Conservation (phyloP, 306 rosid genomes). For the Begonia masoniana region DNA sequence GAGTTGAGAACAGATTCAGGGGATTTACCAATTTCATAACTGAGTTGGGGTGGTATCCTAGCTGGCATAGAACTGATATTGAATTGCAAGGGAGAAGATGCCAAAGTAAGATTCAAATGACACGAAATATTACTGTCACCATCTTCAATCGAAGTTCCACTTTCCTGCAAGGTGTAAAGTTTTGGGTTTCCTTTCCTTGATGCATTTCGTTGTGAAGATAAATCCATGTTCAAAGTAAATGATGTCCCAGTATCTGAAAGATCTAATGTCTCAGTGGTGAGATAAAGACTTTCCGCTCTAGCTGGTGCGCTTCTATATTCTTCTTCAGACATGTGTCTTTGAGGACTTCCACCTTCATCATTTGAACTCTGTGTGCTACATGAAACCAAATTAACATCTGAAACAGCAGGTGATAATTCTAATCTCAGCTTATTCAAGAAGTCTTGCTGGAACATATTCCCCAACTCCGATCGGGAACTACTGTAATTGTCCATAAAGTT, state of each 20-base stretch:
- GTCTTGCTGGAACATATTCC: constrained; percentile 67
- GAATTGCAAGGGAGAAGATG: constrained; percentile 56
- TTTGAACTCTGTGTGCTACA: constrained; percentile 79
- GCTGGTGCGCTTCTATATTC: constrained; percentile 40
- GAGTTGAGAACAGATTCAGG: constrained; percentile 31
- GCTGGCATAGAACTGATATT: constrained; percentile 37
- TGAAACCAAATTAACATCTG: constrained; percentile 74
- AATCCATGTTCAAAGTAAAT: constrained; percentile 63
- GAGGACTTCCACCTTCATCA: constrained; percentile 56
- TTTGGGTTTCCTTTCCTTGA: constrained; percentile 31
- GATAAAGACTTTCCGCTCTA: constrained; percentile 32
- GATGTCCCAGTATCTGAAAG: constrained; percentile 92
- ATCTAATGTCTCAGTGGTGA: constrained; percentile 63
- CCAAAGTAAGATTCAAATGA: constrained; percentile 76
- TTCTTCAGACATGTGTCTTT: constrained; percentile 41
- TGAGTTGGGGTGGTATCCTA: constrained; percentile 40
- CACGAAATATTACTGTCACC: constrained; percentile 74
- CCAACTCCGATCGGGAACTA: constrained; percentile 54
- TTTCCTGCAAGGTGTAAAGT: constrained; percentile 47
- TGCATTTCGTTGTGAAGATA: constrained; percentile 34
- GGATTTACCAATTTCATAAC: constrained; percentile 40
- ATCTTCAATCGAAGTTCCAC: constrained; percentile 44
- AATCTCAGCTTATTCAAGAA: constrained; percentile 69
- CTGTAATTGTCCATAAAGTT: constrained; percentile 52
- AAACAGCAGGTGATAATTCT: constrained; percentile 73